These are phyloP conservation scores for Leptodontidium sp. DNA, from an alignment of 2,329 filamentous ascomycete species.

Conservation along the genomic window DNA sequence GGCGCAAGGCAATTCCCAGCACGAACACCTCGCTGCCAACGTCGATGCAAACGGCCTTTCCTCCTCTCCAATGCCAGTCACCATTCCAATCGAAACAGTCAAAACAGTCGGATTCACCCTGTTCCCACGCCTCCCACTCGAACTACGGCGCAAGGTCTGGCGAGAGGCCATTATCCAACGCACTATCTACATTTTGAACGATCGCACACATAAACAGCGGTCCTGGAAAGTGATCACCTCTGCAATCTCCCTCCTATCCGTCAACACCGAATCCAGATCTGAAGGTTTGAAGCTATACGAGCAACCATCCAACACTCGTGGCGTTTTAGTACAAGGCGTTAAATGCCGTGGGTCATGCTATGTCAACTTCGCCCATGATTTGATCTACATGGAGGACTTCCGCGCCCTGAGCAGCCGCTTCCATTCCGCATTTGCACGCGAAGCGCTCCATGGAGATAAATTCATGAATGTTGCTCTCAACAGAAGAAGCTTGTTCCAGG, in stretches of 20 bases:
- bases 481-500: neutral
- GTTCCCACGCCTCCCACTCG: neutral
- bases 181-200: neutral
- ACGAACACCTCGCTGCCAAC: too few species aligned
- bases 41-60: too few species aligned
- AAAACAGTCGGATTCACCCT: neutral
- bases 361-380: conserved; percentile 3
- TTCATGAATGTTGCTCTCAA: neutral
- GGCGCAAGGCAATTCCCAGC: too few species aligned
- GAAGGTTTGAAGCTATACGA: neutral
- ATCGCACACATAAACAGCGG: neutral
- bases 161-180: neutral
- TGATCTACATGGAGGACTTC: neutral
- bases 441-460: neutral
- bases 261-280: neutral
- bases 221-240: neutral
- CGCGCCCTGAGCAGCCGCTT: neutral
- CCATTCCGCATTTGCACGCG: neutral
- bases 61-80: too few species aligned
- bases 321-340: neutral
- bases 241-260: neutral
- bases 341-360: conserved; percentile 1
- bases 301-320: neutral
- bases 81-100: too few species aligned
- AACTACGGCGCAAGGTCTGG: conserved; percentile 3